Evolutionary conservation across 768 basidiomycete genomes (phyloP).

Genomic region (Pholiota molesta): DNA sequence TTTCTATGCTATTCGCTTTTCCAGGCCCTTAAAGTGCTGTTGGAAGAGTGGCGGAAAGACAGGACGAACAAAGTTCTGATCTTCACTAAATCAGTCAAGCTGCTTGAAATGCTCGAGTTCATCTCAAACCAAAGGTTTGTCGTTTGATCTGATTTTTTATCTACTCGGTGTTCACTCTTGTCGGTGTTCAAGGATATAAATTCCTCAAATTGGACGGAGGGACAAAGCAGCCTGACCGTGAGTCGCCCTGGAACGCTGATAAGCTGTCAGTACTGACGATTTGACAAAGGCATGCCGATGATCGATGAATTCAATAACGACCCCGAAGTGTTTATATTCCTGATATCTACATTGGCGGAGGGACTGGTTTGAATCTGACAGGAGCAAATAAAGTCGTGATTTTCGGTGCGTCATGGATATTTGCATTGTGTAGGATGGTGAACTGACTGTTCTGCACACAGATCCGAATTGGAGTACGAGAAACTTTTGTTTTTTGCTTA

Average conservation of each 20-base stretch:
- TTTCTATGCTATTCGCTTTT: not conserved
- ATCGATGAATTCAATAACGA: conserved; percentile 85
- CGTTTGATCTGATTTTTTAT: not conserved
- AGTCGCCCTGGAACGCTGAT: conserved; percentile 26
- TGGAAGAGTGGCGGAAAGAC: conserved; percentile 70
- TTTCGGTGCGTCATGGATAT: conserved; percentile 56
- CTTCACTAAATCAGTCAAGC: conserved; percentile 91
- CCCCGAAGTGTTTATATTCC: conserved; percentile 73
- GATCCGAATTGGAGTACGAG: conserved; percentile 95
- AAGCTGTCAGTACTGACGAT: not conserved
- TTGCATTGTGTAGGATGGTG: not conserved
- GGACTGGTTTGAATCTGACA: conserved; percentile 88
- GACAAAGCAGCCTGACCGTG: conserved; percentile 67
- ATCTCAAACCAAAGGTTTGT: conserved; percentile 60
- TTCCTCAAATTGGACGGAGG: conserved; percentile 84
- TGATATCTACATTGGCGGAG: conserved; percentile 91
- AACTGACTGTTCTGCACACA: conserved; percentile 14
- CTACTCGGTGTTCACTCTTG: not conserved
- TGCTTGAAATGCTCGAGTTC: conserved; percentile 86
- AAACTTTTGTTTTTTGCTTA: not conserved
- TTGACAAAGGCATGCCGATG: conserved; percentile 71
- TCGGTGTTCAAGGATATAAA: conserved; percentile 44
- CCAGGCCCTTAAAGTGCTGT: conserved; percentile 67
- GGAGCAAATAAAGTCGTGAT: conserved; percentile 95
- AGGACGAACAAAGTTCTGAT: conserved; percentile 84